phyloP scores from a whole-genome alignment of 768 basidiomycete genomes.

The Boletus edulis region DNA sequence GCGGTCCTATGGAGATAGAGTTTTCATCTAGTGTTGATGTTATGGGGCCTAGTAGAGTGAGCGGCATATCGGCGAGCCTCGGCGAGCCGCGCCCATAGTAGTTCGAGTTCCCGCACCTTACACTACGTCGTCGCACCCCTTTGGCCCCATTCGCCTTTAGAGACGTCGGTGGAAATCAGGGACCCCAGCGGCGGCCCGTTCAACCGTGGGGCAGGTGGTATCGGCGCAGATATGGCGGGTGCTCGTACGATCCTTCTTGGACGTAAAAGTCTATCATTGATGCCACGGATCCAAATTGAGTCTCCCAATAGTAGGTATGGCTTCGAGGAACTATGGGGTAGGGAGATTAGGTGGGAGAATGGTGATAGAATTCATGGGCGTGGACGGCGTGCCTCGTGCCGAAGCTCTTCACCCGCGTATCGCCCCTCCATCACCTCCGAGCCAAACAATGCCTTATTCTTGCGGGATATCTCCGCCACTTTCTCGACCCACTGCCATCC shows the following conservation, averaged over 20 bases:
- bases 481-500: conserved; percentile 77
- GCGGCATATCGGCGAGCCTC: too few species aligned
- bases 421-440: conserved; percentile 89
- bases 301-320: conserved; percentile 54
- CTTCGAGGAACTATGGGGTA: conserved; percentile 67
- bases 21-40: too few species aligned
- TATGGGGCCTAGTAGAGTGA: too few species aligned
- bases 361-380: not conserved
- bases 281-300: conserved; percentile 37
- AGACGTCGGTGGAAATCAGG: conserved; percentile 9
- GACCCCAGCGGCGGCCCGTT: not conserved
- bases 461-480: conserved; percentile 95
- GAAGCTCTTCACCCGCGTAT: conserved; percentile 84
- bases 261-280: conserved; percentile 50
- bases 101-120: too few species aligned
- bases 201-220: not conserved
- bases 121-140: too few species aligned
- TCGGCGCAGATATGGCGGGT: not conserved
- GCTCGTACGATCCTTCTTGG: conserved; percentile 11
- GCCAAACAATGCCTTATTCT: conserved; percentile 76
- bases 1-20: too few species aligned
- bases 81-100: too few species aligned
- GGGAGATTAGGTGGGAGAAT: not conserved
- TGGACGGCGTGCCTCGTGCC: conserved; percentile 57
- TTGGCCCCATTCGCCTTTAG: not conserved